Conservation (phyloP, 768 basidiomycete species). For the Porphyrellus cyaneotinctus region DNA sequence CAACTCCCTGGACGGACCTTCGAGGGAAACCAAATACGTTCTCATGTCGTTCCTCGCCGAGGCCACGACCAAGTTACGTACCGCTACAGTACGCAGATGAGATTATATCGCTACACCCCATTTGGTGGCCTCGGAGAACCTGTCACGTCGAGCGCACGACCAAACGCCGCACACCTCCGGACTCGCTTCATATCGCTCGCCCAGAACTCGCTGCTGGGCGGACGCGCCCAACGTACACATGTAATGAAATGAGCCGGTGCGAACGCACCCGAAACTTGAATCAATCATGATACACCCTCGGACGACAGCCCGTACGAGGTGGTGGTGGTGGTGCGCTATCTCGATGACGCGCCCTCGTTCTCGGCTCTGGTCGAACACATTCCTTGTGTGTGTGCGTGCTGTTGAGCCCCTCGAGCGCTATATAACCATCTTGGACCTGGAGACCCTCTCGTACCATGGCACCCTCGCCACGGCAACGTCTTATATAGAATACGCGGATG, state of each 20-base stretch:
- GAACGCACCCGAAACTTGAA: background rate
- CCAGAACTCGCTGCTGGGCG: too few species aligned
- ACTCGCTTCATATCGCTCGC: background rate
- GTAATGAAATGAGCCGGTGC: slow-evolving; percentile 13
- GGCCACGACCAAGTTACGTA: slow-evolving; percentile 2
- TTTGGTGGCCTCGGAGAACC: too few species aligned
- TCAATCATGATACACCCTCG: too few species aligned
- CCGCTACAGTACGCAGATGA: background rate
- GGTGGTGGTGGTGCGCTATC: too few species aligned
- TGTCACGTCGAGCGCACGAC: too few species aligned
- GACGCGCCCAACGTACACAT: background rate
- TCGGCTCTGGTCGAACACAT: too few species aligned
- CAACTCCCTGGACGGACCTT: background rate
- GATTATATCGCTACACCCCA: slow-evolving; percentile 6
- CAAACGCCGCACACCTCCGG: slow-evolving; percentile 1
- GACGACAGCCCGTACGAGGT: too few species aligned
- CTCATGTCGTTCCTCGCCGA: background rate
- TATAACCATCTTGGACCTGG: background rate
- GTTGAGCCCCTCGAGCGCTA: background rate
- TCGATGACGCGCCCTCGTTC: too few species aligned
- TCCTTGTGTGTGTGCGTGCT: too few species aligned
- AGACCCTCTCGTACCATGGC: background rate
- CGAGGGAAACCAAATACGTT: too few species aligned
- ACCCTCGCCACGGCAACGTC: slow-evolving; percentile 12
- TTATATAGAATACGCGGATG: slow-evolving; percentile 4